Conservation (phyloP, 2,329 filamentous ascomycete genomes). For the Curvularia eragrostidis region DNA sequence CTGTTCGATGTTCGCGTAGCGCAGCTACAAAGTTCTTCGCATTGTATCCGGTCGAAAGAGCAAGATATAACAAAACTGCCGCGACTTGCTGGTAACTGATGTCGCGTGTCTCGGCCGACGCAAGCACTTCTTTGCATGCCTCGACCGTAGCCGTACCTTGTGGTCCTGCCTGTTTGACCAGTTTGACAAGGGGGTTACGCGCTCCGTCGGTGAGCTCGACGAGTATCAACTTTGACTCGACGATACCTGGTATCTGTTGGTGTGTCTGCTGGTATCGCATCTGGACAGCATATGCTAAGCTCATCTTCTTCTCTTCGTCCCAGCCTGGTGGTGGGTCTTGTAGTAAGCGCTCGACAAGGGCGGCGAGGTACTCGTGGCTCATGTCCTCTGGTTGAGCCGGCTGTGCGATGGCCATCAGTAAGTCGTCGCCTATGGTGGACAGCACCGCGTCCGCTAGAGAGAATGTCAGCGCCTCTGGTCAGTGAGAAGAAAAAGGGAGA, state of each 20-base stretch:
- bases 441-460: slow-evolving; percentile 84
- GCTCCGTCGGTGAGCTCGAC: slow-evolving; percentile 68
- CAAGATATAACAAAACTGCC: slow-evolving; percentile 75
- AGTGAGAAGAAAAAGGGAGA: neutral
- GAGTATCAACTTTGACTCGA: slow-evolving; percentile 74
- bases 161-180: slow-evolving; percentile 76
- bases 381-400: slow-evolving; percentile 69
- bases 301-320: slow-evolving; percentile 74
- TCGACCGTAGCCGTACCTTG: slow-evolving; percentile 80
- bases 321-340: slow-evolving; percentile 87
- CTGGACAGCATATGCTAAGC: slow-evolving; percentile 67
- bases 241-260: slow-evolving; percentile 70
- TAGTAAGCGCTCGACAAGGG: slow-evolving; percentile 84
- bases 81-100: slow-evolving; percentile 84
- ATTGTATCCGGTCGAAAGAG: slow-evolving; percentile 68
- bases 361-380: slow-evolving; percentile 72
- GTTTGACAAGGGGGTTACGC: slow-evolving; percentile 65
- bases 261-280: slow-evolving; percentile 70
- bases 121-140: slow-evolving; percentile 66
- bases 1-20: slow-evolving; percentile 61
- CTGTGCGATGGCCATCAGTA: slow-evolving; percentile 77
- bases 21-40: slow-evolving; percentile 71
- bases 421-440: slow-evolving; percentile 76
- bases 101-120: slow-evolving; percentile 64
- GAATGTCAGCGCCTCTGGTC: slow-evolving; percentile 26